Evolutionary conservation across 2,329 filamentous ascomycete species (phyloP).

Genomic region (Chaetothyriales sp.): DNA sequence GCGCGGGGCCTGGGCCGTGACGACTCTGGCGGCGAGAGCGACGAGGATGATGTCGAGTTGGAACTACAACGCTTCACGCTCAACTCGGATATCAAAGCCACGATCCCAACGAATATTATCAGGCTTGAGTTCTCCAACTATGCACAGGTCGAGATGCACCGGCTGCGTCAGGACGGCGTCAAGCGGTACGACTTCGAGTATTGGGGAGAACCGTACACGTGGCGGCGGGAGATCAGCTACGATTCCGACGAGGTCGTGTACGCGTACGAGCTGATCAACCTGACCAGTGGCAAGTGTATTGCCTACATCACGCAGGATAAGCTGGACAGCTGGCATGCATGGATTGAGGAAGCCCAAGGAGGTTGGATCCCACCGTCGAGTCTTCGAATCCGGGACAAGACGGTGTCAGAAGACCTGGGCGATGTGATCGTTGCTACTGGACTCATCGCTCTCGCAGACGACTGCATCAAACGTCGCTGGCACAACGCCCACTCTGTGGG

Average conservation of each 20-base stretch:
- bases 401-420: slow-evolving; percentile 38
- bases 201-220: slow-evolving; percentile 76
- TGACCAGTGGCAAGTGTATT: slow-evolving; percentile 49
- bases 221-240: slow-evolving; percentile 61
- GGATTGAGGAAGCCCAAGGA: slow-evolving; percentile 61
- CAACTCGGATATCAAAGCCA: slow-evolving; percentile 13
- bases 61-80: slow-evolving; percentile 10
- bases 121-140: slow-evolving; percentile 97
- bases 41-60: slow-evolving; percentile 24
- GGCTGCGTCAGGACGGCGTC: slow-evolving; percentile 47
- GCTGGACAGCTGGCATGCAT: slow-evolving; percentile 55
- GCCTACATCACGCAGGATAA: slow-evolving; percentile 78
- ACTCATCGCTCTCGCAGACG: slow-evolving; percentile 74
- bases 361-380: slow-evolving; percentile 85
- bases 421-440: slow-evolving; percentile 86
- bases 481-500: slow-evolving; percentile 37
- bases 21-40: slow-evolving; percentile 45
- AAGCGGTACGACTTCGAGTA: slow-evolving; percentile 87
- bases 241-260: slow-evolving; percentile 50
- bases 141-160: slow-evolving; percentile 68
- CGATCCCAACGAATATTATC: slow-evolving; percentile 55
- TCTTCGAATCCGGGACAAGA: slow-evolving; percentile 73
- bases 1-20: slow-evolving; percentile 37
- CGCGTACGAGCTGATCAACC: slow-evolving; percentile 67
- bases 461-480: slow-evolving; percentile 75